A percentile compares a stretch with the other conserved stretches of the same genome.
Conservation (phyloP, 768 basidiomycete genomes). For the Ephemerocybe angulata region DNA sequence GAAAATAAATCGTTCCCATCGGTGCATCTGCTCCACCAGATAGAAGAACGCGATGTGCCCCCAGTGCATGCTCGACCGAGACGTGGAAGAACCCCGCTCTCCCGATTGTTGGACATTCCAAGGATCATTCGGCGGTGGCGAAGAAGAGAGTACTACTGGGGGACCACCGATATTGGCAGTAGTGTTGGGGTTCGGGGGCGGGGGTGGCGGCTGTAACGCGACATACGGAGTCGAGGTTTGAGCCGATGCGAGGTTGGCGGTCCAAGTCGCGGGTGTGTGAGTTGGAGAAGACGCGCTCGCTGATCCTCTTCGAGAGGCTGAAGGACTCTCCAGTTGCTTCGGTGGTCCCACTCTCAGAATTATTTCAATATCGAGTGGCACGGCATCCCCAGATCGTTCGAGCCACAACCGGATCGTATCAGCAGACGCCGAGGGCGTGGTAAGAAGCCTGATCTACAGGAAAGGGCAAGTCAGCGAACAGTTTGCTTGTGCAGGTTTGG, state of each 20-base stretch:
- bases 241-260: slow-evolving; percentile 26
- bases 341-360: slow-evolving; percentile 51
- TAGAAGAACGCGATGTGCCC: slow-evolving; percentile 79
- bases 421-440: slow-evolving; percentile 64
- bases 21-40: slow-evolving; percentile 73
- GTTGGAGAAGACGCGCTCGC: slow-evolving; percentile 24
- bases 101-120: slow-evolving; percentile 21
- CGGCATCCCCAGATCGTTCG: slow-evolving; percentile 66
- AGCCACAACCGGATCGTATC: slow-evolving; percentile 83
- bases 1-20: slow-evolving; percentile 81
- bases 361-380: slow-evolving; percentile 79
- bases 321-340: neutral
- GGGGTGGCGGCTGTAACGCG: slow-evolving; percentile 27
- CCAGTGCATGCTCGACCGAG: slow-evolving; percentile 61
- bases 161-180: slow-evolving; percentile 33
- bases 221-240: slow-evolving; percentile 32
- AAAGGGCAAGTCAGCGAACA: slow-evolving; percentile 11
- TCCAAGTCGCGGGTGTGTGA: slow-evolving; percentile 29
- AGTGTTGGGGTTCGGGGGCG: slow-evolving; percentile 22
- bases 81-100: slow-evolving; percentile 17
- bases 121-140: slow-evolving; percentile 29
- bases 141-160: slow-evolving; percentile 47
- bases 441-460: slow-evolving; percentile 66
- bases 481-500: neutral
- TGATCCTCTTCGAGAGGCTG: slow-evolving; percentile 24